These are phyloP conservation scores for Bassia scoparia DNA, from an alignment of 148 eudicot genomes.

Conservation along the genomic window DNA sequence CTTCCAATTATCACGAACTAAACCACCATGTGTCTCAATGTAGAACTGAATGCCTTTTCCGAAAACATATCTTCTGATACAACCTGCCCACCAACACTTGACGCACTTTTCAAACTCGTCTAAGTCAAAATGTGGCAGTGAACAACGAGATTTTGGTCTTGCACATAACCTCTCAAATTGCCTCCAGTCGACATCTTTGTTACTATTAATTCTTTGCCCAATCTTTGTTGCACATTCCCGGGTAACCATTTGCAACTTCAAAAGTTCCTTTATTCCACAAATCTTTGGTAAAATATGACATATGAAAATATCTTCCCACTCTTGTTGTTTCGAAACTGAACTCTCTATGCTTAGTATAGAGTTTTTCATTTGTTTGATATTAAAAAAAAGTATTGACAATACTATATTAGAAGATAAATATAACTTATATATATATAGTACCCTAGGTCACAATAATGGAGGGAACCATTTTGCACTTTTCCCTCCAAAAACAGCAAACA, in stretches of 20 bases:
- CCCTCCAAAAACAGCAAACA: no score
- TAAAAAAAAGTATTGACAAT: no score
- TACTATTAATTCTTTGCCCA: neutral
- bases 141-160: neutral
- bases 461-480: no score
- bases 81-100: neutral
- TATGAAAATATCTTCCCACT: neutral
- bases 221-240: neutral
- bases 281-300: no score
- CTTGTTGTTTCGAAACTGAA: neutral
- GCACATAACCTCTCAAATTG: neutral
- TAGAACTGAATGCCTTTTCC: no score
- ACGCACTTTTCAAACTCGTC: neutral
- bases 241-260: neutral
- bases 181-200: neutral
- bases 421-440: no score
- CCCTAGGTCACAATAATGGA: no score
- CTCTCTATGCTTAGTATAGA: neutral
- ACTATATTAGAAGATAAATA: no score
- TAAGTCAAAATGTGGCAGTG: neutral
- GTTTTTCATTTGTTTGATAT: neutral
- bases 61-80: no score
- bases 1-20: neutral
- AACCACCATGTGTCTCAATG: neutral
- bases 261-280: neutral